Conservation (phyloP, 2,329 filamentous ascomycete species). For the Pyricularia grisea region DNA sequence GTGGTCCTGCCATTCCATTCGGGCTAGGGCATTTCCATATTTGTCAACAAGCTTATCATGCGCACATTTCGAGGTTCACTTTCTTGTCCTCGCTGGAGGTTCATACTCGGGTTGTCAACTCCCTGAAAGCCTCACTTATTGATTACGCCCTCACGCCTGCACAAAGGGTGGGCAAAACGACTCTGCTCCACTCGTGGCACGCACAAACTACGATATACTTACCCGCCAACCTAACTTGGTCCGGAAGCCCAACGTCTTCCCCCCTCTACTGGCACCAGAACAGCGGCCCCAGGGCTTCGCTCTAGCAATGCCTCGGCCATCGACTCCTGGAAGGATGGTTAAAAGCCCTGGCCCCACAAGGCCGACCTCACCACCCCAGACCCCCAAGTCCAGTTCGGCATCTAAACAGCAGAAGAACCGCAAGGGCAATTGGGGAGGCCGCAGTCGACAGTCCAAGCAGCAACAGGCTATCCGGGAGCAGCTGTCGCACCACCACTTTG, state of each 20-base stretch:
- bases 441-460: slow-evolving; percentile 3
- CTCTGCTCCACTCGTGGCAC: background rate
- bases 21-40: background rate
- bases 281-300: background rate
- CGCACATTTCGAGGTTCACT: slow-evolving; percentile 30
- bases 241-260: background rate
- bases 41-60: slow-evolving; percentile 27
- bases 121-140: slow-evolving; percentile 21
- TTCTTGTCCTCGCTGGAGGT: slow-evolving; percentile 34
- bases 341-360: slow-evolving; percentile 15
- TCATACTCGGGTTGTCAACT: slow-evolving; percentile 31
- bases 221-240: background rate
- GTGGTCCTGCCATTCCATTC: background rate
- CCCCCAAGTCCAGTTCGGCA: slow-evolving; percentile 26
- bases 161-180: background rate
- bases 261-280: background rate
- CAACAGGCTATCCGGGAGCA: slow-evolving; percentile 1
- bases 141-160: background rate
- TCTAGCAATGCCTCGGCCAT: slow-evolving; percentile 23
- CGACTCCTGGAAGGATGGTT: slow-evolving; percentile 23
- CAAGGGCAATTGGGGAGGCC: slow-evolving; percentile 5
- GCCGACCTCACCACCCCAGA: slow-evolving; percentile 32
- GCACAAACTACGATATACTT: background rate
- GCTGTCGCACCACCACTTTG: slow-evolving; percentile 14
- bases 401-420: slow-evolving; percentile 18